These are phyloP conservation scores for Xylaria castorea DNA, from an alignment of 495 filamentous ascomycete genomes.

Conservation along the genomic window DNA sequence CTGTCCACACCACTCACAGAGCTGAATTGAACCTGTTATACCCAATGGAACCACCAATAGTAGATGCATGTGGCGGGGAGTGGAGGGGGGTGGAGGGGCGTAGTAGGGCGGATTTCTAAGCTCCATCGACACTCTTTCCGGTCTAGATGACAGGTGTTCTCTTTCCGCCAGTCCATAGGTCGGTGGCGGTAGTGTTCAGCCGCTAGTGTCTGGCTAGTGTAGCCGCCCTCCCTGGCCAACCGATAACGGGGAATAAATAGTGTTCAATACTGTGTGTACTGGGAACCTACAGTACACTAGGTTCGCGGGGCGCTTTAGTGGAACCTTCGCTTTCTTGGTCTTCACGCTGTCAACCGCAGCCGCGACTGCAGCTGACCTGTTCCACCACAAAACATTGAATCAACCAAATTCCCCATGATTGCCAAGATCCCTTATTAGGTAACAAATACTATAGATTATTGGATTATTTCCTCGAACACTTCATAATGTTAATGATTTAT, in stretches of 20 bases:
- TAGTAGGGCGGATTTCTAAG: constrained; percentile 26
- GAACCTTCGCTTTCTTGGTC: not conserved
- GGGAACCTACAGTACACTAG: too few relatives aligned
- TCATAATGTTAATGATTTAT: not conserved
- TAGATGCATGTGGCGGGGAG: constrained; percentile 26
- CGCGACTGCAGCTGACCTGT: not conserved
- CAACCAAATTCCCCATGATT: too few relatives aligned
- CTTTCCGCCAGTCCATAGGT: constrained; percentile 11
- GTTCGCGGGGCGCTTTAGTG: not conserved
- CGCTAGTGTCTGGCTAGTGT: not conserved
- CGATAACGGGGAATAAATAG: not conserved
- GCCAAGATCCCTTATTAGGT: too few relatives aligned
- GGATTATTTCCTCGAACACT: not conserved
- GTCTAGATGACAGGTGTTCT: constrained; percentile 42
- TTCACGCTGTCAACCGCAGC: not conserved
- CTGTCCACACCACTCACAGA: constrained; percentile 34
- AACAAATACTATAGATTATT: not conserved
- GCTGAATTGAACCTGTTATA: constrained; percentile 29
- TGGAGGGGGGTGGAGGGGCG: constrained; percentile 22
- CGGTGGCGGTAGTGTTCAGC: not conserved
- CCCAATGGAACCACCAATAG: constrained; percentile 23
- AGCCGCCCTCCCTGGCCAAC: not conserved
- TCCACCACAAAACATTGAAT: too few relatives aligned
- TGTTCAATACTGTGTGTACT: not conserved
- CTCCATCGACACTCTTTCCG: constrained; percentile 28